These are phyloP conservation scores for Xylariaceae sp. DNA, from an alignment of 2,329 filamentous ascomycete genomes.

Conservation along the genomic window DNA sequence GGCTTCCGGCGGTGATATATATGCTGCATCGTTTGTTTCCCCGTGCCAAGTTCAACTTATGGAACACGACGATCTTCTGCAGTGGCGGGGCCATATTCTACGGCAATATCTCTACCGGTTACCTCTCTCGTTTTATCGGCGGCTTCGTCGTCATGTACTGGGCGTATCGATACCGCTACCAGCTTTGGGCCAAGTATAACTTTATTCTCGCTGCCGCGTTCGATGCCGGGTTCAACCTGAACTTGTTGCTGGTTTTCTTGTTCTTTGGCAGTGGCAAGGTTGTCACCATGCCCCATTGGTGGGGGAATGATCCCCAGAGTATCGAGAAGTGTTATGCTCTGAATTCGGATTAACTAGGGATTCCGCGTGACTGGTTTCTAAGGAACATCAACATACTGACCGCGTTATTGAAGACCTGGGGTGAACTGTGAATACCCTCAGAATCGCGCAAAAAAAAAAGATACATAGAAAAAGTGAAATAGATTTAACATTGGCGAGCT, in stretches of 20 bases:
- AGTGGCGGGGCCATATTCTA: conserved; percentile 51
- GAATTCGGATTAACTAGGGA: not conserved
- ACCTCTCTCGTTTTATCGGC: conserved; percentile 52
- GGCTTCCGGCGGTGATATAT: conserved; percentile 43
- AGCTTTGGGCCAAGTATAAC: conserved; percentile 55
- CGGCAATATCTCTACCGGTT: conserved; percentile 56
- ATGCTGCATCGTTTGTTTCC: conserved; percentile 49
- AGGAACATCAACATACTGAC: too few relatives aligned
- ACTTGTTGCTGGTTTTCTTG: conserved; percentile 56
- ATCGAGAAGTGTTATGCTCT: conserved; percentile 56
- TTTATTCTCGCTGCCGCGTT: conserved; percentile 57
- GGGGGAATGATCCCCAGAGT: conserved; percentile 52
- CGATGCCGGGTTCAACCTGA: conserved; percentile 58
- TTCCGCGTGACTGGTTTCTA: not conserved
- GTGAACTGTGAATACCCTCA: too few relatives aligned
- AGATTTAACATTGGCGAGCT: too few relatives aligned
- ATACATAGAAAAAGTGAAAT: too few relatives aligned
- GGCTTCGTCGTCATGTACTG: conserved; percentile 57
- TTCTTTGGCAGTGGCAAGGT: conserved; percentile 53
- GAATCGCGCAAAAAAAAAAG: too few relatives aligned
- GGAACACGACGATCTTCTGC: conserved; percentile 59
- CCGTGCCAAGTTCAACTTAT: conserved; percentile 47
- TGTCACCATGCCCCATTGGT: conserved; percentile 57
- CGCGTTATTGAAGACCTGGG: too few relatives aligned
- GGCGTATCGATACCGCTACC: conserved; percentile 49